Conservation (phyloP, 441 rosid species). For the Raphanus hybrid region DNA sequence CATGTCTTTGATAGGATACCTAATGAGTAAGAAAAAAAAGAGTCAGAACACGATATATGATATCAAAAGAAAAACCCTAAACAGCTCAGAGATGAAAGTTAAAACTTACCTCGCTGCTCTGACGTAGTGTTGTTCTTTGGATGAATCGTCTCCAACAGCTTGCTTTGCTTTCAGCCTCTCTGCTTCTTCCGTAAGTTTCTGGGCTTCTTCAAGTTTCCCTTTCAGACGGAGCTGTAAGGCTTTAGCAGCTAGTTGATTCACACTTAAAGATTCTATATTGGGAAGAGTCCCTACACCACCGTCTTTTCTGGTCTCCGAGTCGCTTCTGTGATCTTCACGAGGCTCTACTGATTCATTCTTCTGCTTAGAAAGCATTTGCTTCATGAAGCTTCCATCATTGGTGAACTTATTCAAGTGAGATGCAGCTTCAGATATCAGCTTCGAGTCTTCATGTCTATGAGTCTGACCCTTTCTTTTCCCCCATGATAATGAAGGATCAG, state of each 20-base stretch:
- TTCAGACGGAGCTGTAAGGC: conserved; percentile 86
- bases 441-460: conserved; percentile 55
- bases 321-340: conserved; percentile 34
- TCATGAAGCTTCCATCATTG: conserved; percentile 82
- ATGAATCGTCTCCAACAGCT: conserved; percentile 46
- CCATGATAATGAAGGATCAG: conserved; percentile 71
- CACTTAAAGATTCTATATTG: conserved; percentile 53
- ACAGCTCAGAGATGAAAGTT: neutral
- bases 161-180: conserved; percentile 62
- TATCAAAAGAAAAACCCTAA: neutral
- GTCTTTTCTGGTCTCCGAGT: conserved; percentile 35
- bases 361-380: conserved; percentile 49
- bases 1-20: conserved; percentile 47
- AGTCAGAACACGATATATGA: neutral
- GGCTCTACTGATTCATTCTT: conserved; percentile 46
- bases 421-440: conserved; percentile 54
- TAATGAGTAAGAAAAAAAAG: conserved; percentile 15
- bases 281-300: conserved; percentile 38
- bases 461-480: conserved; percentile 58
- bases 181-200: conserved; percentile 72
- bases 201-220: conserved; percentile 87
- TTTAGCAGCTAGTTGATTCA: conserved; percentile 86
- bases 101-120: conserved; percentile 54
- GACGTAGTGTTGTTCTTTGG: conserved; percentile 33
- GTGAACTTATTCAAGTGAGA: conserved; percentile 70